Conservation (phyloP, 495 filamentous ascomycete genomes). For the Lasiosphaeria miniovina region DNA sequence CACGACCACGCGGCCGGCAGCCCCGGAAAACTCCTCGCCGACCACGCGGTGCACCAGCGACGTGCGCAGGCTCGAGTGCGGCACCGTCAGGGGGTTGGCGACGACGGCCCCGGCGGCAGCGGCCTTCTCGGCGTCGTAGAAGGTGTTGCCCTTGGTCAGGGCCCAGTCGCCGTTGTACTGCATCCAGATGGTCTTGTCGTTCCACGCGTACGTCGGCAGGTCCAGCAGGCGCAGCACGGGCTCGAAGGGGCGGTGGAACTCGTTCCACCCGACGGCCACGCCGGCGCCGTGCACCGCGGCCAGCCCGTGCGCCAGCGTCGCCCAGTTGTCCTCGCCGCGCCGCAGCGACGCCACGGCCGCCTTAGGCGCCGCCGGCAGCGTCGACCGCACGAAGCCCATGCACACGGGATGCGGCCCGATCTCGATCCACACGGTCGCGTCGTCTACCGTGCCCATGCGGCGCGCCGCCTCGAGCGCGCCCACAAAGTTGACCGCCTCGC, state of each 20-base stretch:
- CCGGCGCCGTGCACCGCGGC: conserved; percentile 7
- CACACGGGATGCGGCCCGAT: conserved; percentile 60
- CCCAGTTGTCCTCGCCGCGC: conserved; percentile 12
- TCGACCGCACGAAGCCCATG: conserved; percentile 55
- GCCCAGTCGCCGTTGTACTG: conserved; percentile 56
- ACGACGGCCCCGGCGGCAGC: conserved; percentile 39
- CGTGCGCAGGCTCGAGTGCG: conserved; percentile 3
- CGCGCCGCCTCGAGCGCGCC: conserved; percentile 46
- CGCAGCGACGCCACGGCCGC: conserved; percentile 10
- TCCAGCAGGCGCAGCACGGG: conserved; percentile 28
- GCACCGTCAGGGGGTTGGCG: background rate
- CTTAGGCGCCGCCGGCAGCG: conserved; percentile 27
- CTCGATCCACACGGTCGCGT: conserved; percentile 44
- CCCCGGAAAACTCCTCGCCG: conserved; percentile 6
- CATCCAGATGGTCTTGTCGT: conserved; percentile 69
- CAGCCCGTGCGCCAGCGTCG: conserved; percentile 7
- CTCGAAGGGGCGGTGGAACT: conserved; percentile 15
- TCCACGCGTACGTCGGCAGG: conserved; percentile 50
- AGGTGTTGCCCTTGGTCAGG: conserved; percentile 57
- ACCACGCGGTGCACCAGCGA: conserved; percentile 14
- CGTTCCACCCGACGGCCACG: conserved; percentile 8
- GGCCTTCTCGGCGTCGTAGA: conserved; percentile 45
- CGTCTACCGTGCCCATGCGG: conserved; percentile 10
- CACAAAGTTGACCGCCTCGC: conserved; percentile 58
- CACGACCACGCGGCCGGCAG: conserved; percentile 26